phyloP scores from a whole-genome alignment of 805 yeast species.

The Myxozyma melibiosi region DNA sequence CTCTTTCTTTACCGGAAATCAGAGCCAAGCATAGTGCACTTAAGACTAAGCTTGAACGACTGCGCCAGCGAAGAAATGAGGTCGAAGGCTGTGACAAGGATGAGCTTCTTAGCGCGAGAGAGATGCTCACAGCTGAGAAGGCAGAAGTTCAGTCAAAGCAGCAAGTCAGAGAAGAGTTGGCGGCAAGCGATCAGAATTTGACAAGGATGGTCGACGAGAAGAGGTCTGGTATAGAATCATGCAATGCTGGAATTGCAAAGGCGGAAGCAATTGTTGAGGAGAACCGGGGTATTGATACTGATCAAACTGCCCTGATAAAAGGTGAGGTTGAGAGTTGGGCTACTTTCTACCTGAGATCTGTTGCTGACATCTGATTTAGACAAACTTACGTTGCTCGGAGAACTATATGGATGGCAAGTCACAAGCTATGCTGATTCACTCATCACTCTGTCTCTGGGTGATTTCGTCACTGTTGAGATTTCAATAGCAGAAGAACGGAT shows the following conservation, averaged over 20 bases:
- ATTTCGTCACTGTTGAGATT: constrained; percentile 5
- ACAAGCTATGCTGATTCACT: neutral
- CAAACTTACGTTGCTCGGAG: constrained; percentile 2
- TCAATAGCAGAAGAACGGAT: neutral
- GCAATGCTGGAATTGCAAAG: constrained; percentile 26
- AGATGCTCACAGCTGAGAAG: constrained; percentile 23
- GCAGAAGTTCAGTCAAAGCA: constrained; percentile 8
- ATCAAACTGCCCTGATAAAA: constrained; percentile 26
- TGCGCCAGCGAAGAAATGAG: constrained; percentile 25
- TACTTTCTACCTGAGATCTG: neutral
- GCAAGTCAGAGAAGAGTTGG: neutral
- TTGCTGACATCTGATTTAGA: constrained; percentile 5
- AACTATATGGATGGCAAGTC: constrained; percentile 23
- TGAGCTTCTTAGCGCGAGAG: constrained; percentile 14
- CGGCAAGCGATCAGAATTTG: constrained; percentile 8
- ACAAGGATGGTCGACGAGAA: constrained; percentile 18
- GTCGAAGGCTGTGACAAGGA: constrained; percentile 30
- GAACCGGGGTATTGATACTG: constrained; percentile 32
- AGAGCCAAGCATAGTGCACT: constrained; percentile 26
- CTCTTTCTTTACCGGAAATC: constrained; percentile 21
- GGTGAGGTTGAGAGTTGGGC: constrained; percentile 3
- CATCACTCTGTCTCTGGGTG: constrained; percentile 6
- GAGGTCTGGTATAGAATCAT: constrained; percentile 18
- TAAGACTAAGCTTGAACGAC: constrained; percentile 26
- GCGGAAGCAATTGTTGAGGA: constrained; percentile 34